Evolutionary conservation across 1,284 basidiomycete genomes (phyloP), one percentile per base, ranked within the genome.

Genomic region (Pterula multifida): DNA sequence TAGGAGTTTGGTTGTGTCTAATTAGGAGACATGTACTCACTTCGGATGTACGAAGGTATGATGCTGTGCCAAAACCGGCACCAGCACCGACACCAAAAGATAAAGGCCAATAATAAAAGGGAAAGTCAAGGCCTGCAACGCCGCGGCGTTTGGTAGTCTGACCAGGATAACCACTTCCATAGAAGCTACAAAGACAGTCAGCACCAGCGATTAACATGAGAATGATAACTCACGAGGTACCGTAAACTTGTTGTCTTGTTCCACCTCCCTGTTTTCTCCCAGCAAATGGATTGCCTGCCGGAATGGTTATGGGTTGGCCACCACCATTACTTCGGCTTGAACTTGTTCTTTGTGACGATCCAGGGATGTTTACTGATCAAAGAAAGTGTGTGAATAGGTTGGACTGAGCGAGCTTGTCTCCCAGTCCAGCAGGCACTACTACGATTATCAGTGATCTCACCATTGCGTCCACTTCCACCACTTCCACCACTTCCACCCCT

Each of bases 61-160:
- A 58, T 2, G 35, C 60, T 12, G 63, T 59, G 3, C 65, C 66
- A n/a, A 61, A 63, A 1, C 65, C 67, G 32, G 58, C 55, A 19
- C 63, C 63, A n/a, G n/a, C n/a, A n/a, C n/a, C n/a, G n/a, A n/a
- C n/a, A 21, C 75, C 73, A 68, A 73, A 81, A 2, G 70, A 68
- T 6, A 81, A 53, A 2, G 78, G 79, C 76, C 77, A 81, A 60
- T 78, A 81, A 36, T 58, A 61, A 57, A 67, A 71, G 1, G 69
- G 69, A 53, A 71, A 71, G n/a, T 60, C 60, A 13, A 61, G 56
- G 6, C 61, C 60, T 3, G 52, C 50, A 3, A 69, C 67, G 15
- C 67, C 64, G 21, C 61, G 59, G 9, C 49, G 53, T 6, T 42
- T n/a, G 39, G 13, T 24, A 22, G 56, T 17, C 1, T 58, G 17